phyloP scores from a whole-genome alignment of 176 grass and related monocot species.

The Avena insularis region DNA sequence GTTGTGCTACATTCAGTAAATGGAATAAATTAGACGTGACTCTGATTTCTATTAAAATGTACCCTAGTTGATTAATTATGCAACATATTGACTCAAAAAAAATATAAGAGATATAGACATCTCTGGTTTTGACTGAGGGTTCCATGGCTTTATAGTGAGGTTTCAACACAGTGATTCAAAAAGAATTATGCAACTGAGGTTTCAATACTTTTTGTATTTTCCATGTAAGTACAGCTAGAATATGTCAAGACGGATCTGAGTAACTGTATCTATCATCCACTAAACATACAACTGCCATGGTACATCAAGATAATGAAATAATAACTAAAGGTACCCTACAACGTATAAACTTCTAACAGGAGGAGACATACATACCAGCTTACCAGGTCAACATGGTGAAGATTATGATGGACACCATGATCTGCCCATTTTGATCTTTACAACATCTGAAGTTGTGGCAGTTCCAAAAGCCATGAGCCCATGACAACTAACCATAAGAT shows the following conservation, averaged over 20 bases:
- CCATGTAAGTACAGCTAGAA: constrained; percentile 26
- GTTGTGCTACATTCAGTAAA: background rate
- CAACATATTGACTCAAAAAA: background rate
- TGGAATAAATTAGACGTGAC: background rate
- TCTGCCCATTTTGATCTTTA: constrained; percentile 18
- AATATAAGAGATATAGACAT: background rate
- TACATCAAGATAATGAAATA: constrained; percentile 26
- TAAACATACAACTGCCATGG: background rate
- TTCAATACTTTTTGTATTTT: constrained; percentile 7
- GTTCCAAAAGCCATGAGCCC: constrained; percentile 17
- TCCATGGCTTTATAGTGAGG: constrained; percentile 1
- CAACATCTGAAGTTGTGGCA: background rate
- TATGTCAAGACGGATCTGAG: background rate
- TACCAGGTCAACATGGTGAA: constrained; percentile 25
- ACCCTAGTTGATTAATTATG: background rate
- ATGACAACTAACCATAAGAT: background rate
- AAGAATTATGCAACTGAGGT: background rate
- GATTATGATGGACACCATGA: constrained; percentile 1
- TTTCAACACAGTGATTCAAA: background rate
- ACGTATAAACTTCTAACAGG: constrained; percentile 24
- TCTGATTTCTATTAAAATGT: background rate
- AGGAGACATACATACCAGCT: constrained; percentile 40
- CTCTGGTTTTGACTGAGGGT: background rate
- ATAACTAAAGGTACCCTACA: background rate
- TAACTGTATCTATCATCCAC: background rate